A percentile compares a stretch with the other conserved stretches of the same genome.
Evolutionary conservation across 2,329 filamentous ascomycete genomes (phyloP).

Genomic region (Botryosphaeria agaves): DNA sequence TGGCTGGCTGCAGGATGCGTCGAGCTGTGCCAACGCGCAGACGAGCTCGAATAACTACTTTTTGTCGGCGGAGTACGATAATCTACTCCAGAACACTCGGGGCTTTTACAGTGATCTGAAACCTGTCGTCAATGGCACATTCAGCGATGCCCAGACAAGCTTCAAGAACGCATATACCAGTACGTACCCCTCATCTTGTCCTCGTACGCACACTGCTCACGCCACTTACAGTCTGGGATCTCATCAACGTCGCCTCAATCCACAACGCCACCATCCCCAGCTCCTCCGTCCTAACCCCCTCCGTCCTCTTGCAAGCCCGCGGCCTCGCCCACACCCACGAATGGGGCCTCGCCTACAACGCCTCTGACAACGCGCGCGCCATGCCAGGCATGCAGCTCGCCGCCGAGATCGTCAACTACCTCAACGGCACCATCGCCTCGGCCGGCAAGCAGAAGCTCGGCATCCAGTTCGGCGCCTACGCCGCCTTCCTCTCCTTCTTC

Average conservation of each 20-base stretch:
- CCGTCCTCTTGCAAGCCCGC: constrained; percentile 44
- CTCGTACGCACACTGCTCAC: constrained; percentile 1
- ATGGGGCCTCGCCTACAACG: constrained; percentile 69
- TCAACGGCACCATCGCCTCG: constrained; percentile 24
- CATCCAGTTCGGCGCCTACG: constrained; percentile 46
- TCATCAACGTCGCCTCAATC: constrained; percentile 44
- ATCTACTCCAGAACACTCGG: constrained; percentile 28
- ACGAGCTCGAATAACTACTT: constrained; percentile 44
- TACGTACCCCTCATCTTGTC: constrained; percentile 19
- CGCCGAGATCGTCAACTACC: constrained; percentile 24
- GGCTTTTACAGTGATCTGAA: constrained; percentile 36
- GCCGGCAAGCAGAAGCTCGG: constrained; percentile 22
- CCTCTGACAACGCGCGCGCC: constrained; percentile 28
- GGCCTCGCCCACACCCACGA: constrained; percentile 67
- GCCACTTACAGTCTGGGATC: constrained; percentile 33
- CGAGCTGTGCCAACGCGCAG: constrained; percentile 35
- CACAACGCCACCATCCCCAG: constrained; percentile 44
- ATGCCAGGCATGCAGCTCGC: constrained; percentile 30
- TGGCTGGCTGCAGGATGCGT: constrained; percentile 40
- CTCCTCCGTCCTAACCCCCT: constrained; percentile 40
- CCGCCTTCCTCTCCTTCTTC: constrained; percentile 43
- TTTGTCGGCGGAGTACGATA: constrained; percentile 29
- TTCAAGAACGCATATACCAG: constrained; percentile 51
- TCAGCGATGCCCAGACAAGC: constrained; percentile 28
- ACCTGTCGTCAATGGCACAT: constrained; percentile 34